Base-by-base conservation (phyloP, 176 grass and related monocot species). In the Neostapfia colusana region DNA sequence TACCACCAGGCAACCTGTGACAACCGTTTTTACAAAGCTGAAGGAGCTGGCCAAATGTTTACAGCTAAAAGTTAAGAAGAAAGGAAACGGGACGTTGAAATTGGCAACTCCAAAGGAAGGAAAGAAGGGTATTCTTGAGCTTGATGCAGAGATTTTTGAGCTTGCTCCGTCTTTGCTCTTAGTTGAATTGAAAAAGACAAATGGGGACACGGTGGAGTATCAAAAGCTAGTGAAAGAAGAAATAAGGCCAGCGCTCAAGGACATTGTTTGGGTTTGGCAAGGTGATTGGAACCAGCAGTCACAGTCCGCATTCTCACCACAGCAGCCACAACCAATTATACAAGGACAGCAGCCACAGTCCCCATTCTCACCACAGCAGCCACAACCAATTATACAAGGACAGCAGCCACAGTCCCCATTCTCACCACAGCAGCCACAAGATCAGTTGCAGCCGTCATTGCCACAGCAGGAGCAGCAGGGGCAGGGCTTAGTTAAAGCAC, bases 251-350 rank as follows among this genome's bases (percentile, higher is more conserved):
- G 89, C 89, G 27, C 85, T 98, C 6, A 86, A 81, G 15, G 95
- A 98, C 73, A 94, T 98, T 46, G 91, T 94, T 21, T 98, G 95
- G 95, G 77, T 88, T 57, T 98, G 95, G 95, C 85, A 98, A 76
- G 86, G 82, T 34, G 90, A 97, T 60, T 45, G 51, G 21, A 36
- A 81, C 7, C 80, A 84, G 58, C 73, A 79, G 23, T 70, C 62
- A 51, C 36, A 80, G 31, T 20, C 31, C 17, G 50, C 36, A n/a
- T 16, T 79, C 24, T 21, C 80, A 55, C 17, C 70, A 69, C 41
- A 21, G 0, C 61, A 39, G 34, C 42, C 68, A 61, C 61, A 45
- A 0, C n/a, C n/a, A n/a, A n/a, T n/a, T n/a, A n/a, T n/a, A n/a
- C n/a, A n/a, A n/a, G n/a, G n/a, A n/a, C 80, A 84, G 58, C 73